These are phyloP conservation scores for Suhomyces sp. DNA, from an alignment of 805 yeast genomes.

Conservation along the genomic window DNA sequence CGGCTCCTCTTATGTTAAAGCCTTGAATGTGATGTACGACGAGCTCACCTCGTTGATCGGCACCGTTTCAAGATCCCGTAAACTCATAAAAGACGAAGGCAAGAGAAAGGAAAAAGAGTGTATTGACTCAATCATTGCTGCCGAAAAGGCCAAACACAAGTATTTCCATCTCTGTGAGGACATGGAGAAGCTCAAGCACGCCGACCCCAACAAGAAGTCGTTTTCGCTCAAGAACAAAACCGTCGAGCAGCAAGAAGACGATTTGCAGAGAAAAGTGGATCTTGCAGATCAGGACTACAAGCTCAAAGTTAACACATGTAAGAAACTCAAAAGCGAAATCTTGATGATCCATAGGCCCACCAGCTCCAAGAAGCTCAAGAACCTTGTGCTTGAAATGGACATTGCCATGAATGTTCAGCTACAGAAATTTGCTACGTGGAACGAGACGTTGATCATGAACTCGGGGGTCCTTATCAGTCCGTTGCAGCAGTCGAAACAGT, in stretches of 20 bases:
- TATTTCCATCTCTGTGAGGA: constrained; percentile 83
- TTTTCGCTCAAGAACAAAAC: constrained; percentile 77
- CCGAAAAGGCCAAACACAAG: constrained; percentile 78
- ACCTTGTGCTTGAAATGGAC: constrained; percentile 81
- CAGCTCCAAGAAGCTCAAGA: constrained; percentile 65
- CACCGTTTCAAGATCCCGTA: constrained; percentile 70
- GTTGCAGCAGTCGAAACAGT: constrained; percentile 49
- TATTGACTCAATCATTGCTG: constrained; percentile 72
- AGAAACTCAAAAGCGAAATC: constrained; percentile 70
- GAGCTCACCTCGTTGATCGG: constrained; percentile 71
- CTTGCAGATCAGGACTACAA: constrained; percentile 84
- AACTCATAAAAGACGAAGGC: constrained; percentile 76
- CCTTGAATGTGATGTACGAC: constrained; percentile 80
- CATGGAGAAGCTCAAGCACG: constrained; percentile 71
- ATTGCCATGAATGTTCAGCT: constrained; percentile 85
- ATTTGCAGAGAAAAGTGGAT: constrained; percentile 73
- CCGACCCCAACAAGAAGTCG: constrained; percentile 82
- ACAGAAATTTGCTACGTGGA: constrained; percentile 83
- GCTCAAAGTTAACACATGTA: constrained; percentile 68
- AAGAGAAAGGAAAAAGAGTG: constrained; percentile 81
- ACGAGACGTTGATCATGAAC: constrained; percentile 79
- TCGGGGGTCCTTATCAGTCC: constrained; percentile 84
- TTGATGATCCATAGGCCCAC: constrained; percentile 74
- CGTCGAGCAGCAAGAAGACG: constrained; percentile 88
- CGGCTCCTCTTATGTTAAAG: constrained; percentile 71